phyloP scores from a whole-genome alignment of 495 filamentous ascomycete species.

The Trypethelium eluteriae region DNA sequence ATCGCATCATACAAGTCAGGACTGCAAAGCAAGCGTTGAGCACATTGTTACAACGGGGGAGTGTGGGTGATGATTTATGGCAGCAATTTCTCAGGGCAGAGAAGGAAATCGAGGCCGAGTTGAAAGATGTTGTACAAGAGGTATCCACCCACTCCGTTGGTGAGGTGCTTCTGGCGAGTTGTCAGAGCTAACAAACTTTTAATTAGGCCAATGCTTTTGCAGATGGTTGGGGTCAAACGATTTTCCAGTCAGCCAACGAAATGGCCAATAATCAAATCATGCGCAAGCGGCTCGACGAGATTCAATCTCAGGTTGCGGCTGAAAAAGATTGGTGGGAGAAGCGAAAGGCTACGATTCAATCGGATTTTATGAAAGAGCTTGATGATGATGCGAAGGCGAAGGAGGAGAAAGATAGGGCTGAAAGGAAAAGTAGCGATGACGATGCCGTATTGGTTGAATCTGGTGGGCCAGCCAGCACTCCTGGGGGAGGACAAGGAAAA shows the following conservation, averaged over 20 bases:
- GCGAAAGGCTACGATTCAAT: conserved; percentile 65
- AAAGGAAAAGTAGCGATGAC: conserved; percentile 57
- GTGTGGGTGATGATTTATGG: conserved; percentile 93
- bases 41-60: conserved; percentile 75
- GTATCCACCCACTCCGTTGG: conserved; percentile 36
- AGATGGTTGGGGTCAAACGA: conserved; percentile 3
- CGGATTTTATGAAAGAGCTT: conserved; percentile 78
- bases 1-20: conserved; percentile 76
- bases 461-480: conserved; percentile 44
- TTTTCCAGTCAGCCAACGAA: conserved; percentile 70
- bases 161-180: neutral
- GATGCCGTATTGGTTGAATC: conserved; percentile 79
- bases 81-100: conserved; percentile 84
- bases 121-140: conserved; percentile 89
- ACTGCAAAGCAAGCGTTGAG: conserved; percentile 77
- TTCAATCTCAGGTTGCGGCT: conserved; percentile 56
- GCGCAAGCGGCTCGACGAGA: conserved; percentile 52
- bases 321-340: conserved; percentile 89
- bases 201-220: conserved; percentile 51
- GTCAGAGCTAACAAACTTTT: conserved; percentile 10
- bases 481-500: conserved; percentile 41
- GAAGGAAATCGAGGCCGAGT: conserved; percentile 95
- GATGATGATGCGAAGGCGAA: conserved; percentile 44
- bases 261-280: conserved; percentile 63
- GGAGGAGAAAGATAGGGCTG: conserved; percentile 12